Base-by-base conservation (phyloP, 257 asterid species). In the Solanum dulcamara region DNA sequence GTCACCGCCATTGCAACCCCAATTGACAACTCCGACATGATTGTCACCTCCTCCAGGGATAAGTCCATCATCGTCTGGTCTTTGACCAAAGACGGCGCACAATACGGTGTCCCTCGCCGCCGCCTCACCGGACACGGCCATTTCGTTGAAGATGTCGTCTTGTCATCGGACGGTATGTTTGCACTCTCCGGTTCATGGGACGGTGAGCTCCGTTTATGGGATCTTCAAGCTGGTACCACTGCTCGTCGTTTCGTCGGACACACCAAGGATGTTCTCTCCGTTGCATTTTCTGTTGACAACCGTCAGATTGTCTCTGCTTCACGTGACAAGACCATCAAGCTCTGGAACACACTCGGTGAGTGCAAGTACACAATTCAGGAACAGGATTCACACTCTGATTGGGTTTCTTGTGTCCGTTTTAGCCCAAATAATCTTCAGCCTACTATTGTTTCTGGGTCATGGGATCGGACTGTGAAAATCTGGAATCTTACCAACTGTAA, bases 101-200 rank as follows among this genome's bases (percentile, higher is more conserved):
- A 55, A 8, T 87, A 84, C 70, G 87, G 85, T 17, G 87, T 84
- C 37, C 83, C 89, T 8, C 87, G 74, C 46, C 85, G 87, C 18
- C 85, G 87, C 13, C 75, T 87, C 22, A 87, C 89, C 40, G 89
- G 89, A 40, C 98, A 95, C 88, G 87, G 91, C 1, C 96, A 93
- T 83, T 93, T 93, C 87, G 97, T 95, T 7, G 89, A 95, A 87
- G 98, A 95, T 87, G 98, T 95, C 22, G 97, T 93, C 40, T 92
- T 95, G 75, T 95, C 98, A 1, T 95, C 98, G 77, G 98, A 95
- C 79, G 97, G 98, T 17, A 94, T 92, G 88, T 95, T 95, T 66
- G 98, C 98, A 3, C 95, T 95, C 75, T 95, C 98, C 71, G 98
- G 98, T n/a, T 93, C 97, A 32, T 95, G 98, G 98, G 98, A 95